A percentile compares a stretch with the other conserved stretches of the same genome.
These are phyloP conservation scores for Discostella pseudostelligera DNA, from an alignment of 108 stramenopile species.

Conservation along the genomic window DNA sequence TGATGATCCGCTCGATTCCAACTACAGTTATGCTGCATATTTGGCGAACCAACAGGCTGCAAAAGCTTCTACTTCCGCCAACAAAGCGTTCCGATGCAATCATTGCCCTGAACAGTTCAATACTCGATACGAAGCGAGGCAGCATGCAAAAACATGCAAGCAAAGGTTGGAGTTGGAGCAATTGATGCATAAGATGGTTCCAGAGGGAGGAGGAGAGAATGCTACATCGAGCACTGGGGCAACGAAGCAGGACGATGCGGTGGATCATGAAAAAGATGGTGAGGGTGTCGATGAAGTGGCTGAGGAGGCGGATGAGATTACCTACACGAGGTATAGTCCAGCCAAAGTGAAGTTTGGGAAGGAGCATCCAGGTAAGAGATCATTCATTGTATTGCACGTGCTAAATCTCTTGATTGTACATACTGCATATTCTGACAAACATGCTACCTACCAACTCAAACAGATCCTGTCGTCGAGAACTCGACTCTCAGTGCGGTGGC, in stretches of 20 bases:
- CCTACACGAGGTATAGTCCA: conserved; percentile 30
- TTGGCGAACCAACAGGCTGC: neutral
- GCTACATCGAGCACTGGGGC: neutral
- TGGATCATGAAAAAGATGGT: neutral
- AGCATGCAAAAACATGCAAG: neutral
- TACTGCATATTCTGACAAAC: too few relatives aligned
- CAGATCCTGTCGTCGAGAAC: conserved; percentile 35
- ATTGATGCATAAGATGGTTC: neutral
- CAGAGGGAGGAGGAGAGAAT: conserved; percentile 1
- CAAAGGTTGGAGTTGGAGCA: neutral
- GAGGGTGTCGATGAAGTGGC: conserved; percentile 15
- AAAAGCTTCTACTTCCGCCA: too few relatives aligned
- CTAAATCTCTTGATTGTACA: too few relatives aligned
- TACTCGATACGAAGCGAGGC: neutral
- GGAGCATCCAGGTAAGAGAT: conserved; percentile 18
- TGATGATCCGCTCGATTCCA: too few relatives aligned
- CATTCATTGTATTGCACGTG: too few relatives aligned
- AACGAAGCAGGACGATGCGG: neutral
- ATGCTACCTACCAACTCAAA: neutral
- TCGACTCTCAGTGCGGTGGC: conserved; percentile 28
- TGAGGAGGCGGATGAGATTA: conserved; percentile 35
- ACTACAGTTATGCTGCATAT: neutral
- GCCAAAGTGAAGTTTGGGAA: conserved; percentile 17
- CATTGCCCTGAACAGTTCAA: neutral
- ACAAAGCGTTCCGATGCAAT: neutral